Conservation (phyloP, 169 alveolate genomes). For the Plasmodium vivax region DNA sequence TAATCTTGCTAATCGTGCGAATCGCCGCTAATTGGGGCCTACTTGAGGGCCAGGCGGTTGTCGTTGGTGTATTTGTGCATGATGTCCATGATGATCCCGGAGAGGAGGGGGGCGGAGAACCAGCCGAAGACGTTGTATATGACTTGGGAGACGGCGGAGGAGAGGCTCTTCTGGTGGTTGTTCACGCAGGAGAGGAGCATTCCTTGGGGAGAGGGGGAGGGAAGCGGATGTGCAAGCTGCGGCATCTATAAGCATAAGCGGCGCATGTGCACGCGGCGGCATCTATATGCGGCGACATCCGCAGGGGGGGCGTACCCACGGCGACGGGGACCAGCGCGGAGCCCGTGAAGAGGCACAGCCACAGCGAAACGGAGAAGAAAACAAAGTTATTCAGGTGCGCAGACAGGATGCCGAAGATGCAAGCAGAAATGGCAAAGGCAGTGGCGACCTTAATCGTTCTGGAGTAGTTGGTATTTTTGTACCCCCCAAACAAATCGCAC, state of each 20-base stretch:
- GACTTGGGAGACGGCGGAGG: constrained; percentile 83
- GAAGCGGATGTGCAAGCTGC: neutral
- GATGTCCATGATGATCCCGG: constrained; percentile 82
- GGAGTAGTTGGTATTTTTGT: constrained; percentile 83
- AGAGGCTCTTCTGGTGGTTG: constrained; percentile 79
- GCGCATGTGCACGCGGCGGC: neutral
- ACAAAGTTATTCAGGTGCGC: constrained; percentile 77
- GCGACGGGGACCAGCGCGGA: constrained; percentile 88
- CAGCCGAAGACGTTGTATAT: constrained; percentile 82
- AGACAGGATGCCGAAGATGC: constrained; percentile 78
- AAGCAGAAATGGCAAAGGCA: constrained; percentile 82
- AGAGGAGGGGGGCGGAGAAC: constrained; percentile 83
- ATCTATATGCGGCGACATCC: neutral
- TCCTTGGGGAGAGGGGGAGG: constrained; percentile 7
- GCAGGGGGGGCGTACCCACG: constrained; percentile 75
- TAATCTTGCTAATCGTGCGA: too few relatives aligned
- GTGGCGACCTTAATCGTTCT: constrained; percentile 84
- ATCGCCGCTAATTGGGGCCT: neutral
- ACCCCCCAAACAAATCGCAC: constrained; percentile 87
- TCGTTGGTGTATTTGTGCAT: constrained; percentile 76
- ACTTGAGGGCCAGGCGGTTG: constrained; percentile 72
- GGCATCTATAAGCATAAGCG: too few relatives aligned
- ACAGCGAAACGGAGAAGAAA: constrained; percentile 80
- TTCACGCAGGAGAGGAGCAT: constrained; percentile 79
- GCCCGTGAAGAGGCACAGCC: constrained; percentile 86